Percentiles rank a stretch among this genome's conserved stretches.
Conservation (phyloP, 441 rosid genomes). For the Brassica balearica region DNA sequence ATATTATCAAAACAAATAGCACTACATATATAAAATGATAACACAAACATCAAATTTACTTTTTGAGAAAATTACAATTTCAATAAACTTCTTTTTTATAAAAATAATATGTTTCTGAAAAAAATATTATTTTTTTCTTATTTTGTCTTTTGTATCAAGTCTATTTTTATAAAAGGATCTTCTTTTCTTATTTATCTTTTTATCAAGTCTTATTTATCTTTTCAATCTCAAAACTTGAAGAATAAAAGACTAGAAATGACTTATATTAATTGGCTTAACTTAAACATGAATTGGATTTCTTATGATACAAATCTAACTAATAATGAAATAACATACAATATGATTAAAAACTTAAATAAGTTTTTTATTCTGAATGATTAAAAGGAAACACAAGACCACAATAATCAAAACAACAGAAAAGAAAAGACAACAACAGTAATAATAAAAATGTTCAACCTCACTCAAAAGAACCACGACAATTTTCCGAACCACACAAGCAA, state of each 20-base stretch:
- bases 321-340: not conserved
- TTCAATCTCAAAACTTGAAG: not conserved
- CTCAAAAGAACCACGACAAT: conserved; percentile 3
- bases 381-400: not conserved
- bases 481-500: conserved; percentile 7
- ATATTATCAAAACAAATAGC: too few relatives aligned
- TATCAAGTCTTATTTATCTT: too few relatives aligned
- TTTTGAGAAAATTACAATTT: too few relatives aligned
- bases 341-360: too few relatives aligned
- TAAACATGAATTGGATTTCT: not conserved
- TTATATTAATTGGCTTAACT: not conserved
- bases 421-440: not conserved
- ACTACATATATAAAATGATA: too few relatives aligned
- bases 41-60: too few relatives aligned
- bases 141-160: not conserved
- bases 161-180: too few relatives aligned
- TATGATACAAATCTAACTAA: not conserved
- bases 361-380: not conserved
- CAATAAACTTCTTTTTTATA: too few relatives aligned
- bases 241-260: not conserved
- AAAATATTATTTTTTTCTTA: too few relatives aligned
- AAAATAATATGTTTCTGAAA: too few relatives aligned
- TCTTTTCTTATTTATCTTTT: too few relatives aligned
- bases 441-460: not conserved
- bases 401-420: conserved; percentile 1